Percentiles rank a stretch among this genome's conserved stretches.
Evolutionary conservation across 177 flowering plant species (phyloP).

Genomic region (Vitis hybrid): DNA sequence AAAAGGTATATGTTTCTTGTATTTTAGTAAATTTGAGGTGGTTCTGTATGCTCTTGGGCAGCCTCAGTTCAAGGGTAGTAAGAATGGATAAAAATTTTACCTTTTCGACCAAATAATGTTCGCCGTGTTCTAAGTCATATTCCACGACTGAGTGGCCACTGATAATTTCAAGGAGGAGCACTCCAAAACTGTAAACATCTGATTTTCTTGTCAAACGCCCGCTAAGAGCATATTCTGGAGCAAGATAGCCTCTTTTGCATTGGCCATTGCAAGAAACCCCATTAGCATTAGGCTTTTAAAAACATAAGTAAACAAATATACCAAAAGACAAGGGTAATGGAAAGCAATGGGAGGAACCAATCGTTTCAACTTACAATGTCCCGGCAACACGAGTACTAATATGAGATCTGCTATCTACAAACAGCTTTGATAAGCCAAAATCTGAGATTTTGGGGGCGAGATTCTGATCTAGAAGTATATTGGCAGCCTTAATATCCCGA

Average conservation of each 20-base stretch:
- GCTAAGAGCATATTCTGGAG: conserved; percentile 48
- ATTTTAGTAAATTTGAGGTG: too few relatives aligned
- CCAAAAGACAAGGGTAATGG: background rate
- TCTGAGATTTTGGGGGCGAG: conserved; percentile 49
- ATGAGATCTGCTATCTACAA: conserved; percentile 31
- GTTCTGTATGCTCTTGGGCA: too few relatives aligned
- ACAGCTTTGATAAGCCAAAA: conserved; percentile 53
- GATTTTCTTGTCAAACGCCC: conserved; percentile 48
- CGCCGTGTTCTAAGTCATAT: conserved; percentile 34
- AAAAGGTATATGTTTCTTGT: too few relatives aligned
- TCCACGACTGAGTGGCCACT: conserved; percentile 31
- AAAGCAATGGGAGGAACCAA: background rate
- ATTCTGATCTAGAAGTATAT: conserved; percentile 52
- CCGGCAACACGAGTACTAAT: conserved; percentile 65
- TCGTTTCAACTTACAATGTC: conserved; percentile 47
- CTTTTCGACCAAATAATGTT: conserved; percentile 41
- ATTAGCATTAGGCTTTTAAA: conserved; percentile 9
- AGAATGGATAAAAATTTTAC: conserved; percentile 12
- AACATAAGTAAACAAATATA: background rate
- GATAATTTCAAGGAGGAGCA: conserved; percentile 39
- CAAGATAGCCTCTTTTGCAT: conserved; percentile 45
- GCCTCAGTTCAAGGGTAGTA: too few relatives aligned
- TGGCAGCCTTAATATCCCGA: conserved; percentile 55
- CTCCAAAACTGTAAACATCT: conserved; percentile 54
- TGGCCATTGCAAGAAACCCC: conserved; percentile 9